Base-by-base conservation (phyloP, 306 rosid genomes). In the Arachis hypogaea region DNA sequence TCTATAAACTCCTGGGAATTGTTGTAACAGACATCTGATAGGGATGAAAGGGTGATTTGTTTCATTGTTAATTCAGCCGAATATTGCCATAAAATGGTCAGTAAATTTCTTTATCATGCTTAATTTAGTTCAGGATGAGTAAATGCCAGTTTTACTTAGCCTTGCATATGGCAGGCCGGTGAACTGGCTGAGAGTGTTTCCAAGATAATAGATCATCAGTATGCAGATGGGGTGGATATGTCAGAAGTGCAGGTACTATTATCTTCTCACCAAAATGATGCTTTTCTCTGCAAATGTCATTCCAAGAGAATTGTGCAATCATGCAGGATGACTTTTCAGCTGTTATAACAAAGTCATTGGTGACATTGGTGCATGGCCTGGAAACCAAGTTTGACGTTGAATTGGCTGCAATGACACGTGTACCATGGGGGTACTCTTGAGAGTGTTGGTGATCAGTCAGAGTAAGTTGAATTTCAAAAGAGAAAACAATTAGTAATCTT, bases 381-480 rank as follows among this genome's bases (percentile, higher is more conserved):
- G 99, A 94, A 87, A 89, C 97, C 71, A 94, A 94, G 85, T 94
- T 94, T 66, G 99, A 94, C 79, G 80, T 80, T 78, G 99, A 94
- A 87, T 89, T 94, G 99, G 93, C 96, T 61, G 90, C 93, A 54
- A 94, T 94, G 99, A 89, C 96, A 72, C 93, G 96, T 12, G 95
- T 94, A 47, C 95, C 89, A 67, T 94, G 97, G 97, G 92, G 83
- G 14, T 66, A 85, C 92, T 3, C 99, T 94, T 81, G 97, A 94
- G 75, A 92, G 97, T 72, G 97, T 94, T 73, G 99, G 99, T 47
- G 99, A 94, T 80, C 99, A 94, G 73, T 94, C 99, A 52, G 97
- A 94, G 99, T 94, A 86, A 78, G 96, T 69, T 51, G 63, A 64
- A 67, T 71, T 80, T 64, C 56, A 49, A 51, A 41, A 59, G 70